Percentiles rank a stretch among this genome's conserved stretches.
These are phyloP conservation scores for Coemansia sp. DNA, from an alignment of 192 early-diverging fungal species.

Conservation along the genomic window DNA sequence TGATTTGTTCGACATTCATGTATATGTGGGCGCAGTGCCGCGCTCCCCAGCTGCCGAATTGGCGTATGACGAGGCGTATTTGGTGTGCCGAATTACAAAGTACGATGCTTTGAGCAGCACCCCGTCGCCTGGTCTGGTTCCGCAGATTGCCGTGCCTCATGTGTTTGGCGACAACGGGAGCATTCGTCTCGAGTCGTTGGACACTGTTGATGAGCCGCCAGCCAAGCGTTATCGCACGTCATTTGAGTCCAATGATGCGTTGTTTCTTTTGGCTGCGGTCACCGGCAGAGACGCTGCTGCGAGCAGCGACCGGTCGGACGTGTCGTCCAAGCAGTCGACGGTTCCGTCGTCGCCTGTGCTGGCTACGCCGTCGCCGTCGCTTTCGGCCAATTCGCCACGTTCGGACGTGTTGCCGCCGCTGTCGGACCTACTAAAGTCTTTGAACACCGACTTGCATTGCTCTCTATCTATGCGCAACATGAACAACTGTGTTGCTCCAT, in stretches of 20 bases:
- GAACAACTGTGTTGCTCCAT: background rate
- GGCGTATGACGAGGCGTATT: slow-evolving; percentile 27
- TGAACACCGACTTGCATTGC: background rate
- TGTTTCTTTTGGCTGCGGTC: slow-evolving; percentile 36
- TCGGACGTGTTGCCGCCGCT: slow-evolving; percentile 27
- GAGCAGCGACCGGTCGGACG: background rate
- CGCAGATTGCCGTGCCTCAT: slow-evolving; percentile 5
- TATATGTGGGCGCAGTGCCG: slow-evolving; percentile 31
- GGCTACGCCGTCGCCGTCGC: slow-evolving; percentile 20
- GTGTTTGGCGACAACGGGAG: background rate
- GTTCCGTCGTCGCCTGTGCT: slow-evolving; percentile 24
- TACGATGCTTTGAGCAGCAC: slow-evolving; percentile 28
- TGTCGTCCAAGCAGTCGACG: slow-evolving; percentile 14
- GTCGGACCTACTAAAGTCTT: slow-evolving; percentile 33
- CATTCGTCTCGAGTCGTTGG: background rate
- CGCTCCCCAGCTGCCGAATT: slow-evolving; percentile 1
- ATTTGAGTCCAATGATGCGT: slow-evolving; percentile 10
- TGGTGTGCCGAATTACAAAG: slow-evolving; percentile 37
- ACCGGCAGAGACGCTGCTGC: slow-evolving; percentile 15
- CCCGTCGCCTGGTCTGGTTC: slow-evolving; percentile 1
- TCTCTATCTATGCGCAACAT: background rate
- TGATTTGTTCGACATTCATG: slow-evolving; percentile 37
- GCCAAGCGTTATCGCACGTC: slow-evolving; percentile 19
- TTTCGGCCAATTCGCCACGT: slow-evolving; percentile 10
- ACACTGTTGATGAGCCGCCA: background rate